Conservation (phyloP, 495 filamentous ascomycete genomes). For the Astrothelium subdiscretum region DNA sequence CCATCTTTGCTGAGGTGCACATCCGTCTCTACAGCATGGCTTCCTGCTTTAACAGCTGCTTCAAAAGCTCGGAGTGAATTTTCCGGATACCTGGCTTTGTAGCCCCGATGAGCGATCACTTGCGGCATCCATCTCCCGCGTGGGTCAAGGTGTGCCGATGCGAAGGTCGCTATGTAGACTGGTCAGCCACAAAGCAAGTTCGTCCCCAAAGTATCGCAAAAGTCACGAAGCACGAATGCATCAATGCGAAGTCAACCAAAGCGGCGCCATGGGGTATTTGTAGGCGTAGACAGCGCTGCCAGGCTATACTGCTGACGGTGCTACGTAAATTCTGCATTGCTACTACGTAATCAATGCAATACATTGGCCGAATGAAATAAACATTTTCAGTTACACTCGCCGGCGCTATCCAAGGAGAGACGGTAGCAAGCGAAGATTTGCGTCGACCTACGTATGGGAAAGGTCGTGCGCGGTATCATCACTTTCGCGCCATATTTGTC, state of each 20-base stretch:
- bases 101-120: slow-evolving; percentile 76
- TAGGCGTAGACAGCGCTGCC: neutral
- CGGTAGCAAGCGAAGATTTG: neutral
- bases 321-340: neutral
- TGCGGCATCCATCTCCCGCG: slow-evolving; percentile 42
- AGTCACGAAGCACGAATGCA: neutral
- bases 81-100: slow-evolving; percentile 67
- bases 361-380: neutral
- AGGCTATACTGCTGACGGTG: neutral
- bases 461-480: neutral
- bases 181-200: slow-evolving; percentile 10
- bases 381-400: neutral
- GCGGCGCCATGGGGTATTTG: neutral
- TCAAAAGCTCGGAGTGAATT: slow-evolving; percentile 74
- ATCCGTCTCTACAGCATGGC: slow-evolving; percentile 80
- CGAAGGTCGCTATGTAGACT: slow-evolving; percentile 12
- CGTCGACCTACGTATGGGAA: neutral
- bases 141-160: slow-evolving; percentile 6
- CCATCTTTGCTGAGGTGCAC: slow-evolving; percentile 72
- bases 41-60: slow-evolving; percentile 57
- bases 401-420: neutral
- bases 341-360: neutral
- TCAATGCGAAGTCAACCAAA: neutral
- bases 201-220: neutral
- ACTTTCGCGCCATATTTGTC: neutral